These are phyloP conservation scores for Podospora pseudocomata DNA, from an alignment of 495 filamentous ascomycete species.

Conservation along the genomic window DNA sequence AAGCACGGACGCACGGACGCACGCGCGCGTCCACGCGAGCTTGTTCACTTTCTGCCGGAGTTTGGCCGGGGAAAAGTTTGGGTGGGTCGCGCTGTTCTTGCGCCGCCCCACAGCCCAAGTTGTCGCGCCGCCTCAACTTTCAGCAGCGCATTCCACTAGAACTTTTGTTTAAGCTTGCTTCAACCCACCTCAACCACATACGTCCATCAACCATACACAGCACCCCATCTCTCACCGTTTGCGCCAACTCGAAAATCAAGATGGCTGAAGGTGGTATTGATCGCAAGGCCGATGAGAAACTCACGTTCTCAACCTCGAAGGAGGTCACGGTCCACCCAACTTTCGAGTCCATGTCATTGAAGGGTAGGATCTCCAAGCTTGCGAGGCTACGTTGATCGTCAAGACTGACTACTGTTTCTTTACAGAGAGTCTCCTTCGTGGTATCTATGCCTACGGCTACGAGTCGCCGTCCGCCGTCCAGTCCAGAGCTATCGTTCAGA, in stretches of 20 bases:
- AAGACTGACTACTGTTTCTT: neutral
- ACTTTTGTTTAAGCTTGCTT: slow-evolving; percentile 5
- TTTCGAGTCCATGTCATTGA: slow-evolving; percentile 61
- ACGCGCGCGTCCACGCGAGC: too few species aligned
- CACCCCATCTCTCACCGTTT: neutral
- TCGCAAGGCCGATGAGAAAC: slow-evolving; percentile 87
- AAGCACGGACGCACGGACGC: neutral
- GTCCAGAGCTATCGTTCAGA: slow-evolving; percentile 94
- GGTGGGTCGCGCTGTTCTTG: neutral
- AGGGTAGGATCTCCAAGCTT: slow-evolving; percentile 44
- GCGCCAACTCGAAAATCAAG: slow-evolving; percentile 31
- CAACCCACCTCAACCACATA: neutral
- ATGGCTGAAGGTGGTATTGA: slow-evolving; percentile 91
- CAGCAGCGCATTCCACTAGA: slow-evolving; percentile 1
- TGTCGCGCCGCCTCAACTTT: neutral
- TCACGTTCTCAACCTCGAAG: slow-evolving; percentile 97
- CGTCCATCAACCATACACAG: neutral
- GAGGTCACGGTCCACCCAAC: slow-evolving; percentile 82
- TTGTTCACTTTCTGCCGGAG: neutral
- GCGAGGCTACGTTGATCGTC: slow-evolving; percentile 3
- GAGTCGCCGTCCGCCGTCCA: slow-evolving; percentile 97
- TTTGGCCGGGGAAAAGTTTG: neutral
- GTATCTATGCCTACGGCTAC: slow-evolving; percentile 98
- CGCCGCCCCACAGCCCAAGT: neutral
- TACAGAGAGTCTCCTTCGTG: slow-evolving; percentile 83